Base-by-base conservation (phyloP, 352 stramenopile genomes). In the Phytophthora melonis region DNA sequence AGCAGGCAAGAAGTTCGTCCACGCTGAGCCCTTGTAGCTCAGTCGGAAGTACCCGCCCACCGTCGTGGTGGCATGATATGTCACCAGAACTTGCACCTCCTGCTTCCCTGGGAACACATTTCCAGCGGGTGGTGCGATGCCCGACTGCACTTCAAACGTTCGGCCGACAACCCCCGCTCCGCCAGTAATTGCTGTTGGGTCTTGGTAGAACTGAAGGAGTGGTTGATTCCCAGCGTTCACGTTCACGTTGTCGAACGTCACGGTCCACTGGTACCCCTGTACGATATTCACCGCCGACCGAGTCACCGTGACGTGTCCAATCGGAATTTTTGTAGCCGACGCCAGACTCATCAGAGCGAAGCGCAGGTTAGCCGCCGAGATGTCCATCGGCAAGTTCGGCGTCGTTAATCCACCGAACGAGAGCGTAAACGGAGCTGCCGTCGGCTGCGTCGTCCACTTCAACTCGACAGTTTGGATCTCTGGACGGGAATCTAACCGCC, bases 271-370 rank as follows among this genome's bases (percentile, higher is more conserved):
- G 62, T 90, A 97, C 6, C 91, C 91, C 59, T 86, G 62, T 18
- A 58, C 74, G 58, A 66, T 84, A 41, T 86, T 88, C n/a, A 95
- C 69, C 3, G 77, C 82, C n/a, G 81, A 82, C 18, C 86, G 72
- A 11, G 83, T 88, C 1, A 97, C 90, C 50, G 88, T 76, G 11
- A 95, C 60, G 27, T 89, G 63, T 0, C 72, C 70, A 13, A 90
- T 65, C 9, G 68, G 9, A 23, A 81, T 69, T 18, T 62, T 58
- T 3, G 43, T 45, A 16, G 58, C 60, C 10, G 67, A 61, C 8
- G 93, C 80, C 19, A 98, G 84, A 67, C 98, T 98, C 80, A 98
- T 94, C 41, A 98, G 72, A 21, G 91, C 88, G 64, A 81, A 90
- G 3, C 94, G 86, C 10, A 98, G 52, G 69, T 97, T 94, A 68